A percentile compares a stretch with the other conserved stretches of the same genome.
These are phyloP conservation scores for Ilex asprella DNA, from an alignment of 257 asterid species.

Conservation along the genomic window DNA sequence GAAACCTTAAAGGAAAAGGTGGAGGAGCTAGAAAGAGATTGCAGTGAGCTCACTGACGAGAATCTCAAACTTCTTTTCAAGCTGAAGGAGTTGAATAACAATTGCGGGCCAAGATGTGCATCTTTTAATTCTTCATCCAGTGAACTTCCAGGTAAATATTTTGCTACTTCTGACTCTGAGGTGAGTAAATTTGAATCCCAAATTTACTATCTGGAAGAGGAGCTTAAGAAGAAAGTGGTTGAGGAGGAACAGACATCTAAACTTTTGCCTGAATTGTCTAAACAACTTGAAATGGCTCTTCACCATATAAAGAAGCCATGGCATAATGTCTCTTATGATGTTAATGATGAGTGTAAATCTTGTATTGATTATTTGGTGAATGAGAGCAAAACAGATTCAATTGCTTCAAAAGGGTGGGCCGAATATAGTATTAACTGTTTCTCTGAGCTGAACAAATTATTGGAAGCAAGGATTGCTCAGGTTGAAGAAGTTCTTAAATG, in stretches of 20 bases:
- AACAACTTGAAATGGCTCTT: conserved; percentile 40
- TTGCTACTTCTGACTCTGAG: conserved; percentile 42
- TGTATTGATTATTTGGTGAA: conserved; percentile 20
- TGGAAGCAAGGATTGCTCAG: conserved; percentile 45
- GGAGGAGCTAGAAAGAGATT: conserved; percentile 69
- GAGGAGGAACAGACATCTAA: conserved; percentile 23
- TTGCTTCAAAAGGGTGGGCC: conserved; percentile 14
- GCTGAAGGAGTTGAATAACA: conserved; percentile 51
- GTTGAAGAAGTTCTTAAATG: conserved; percentile 23
- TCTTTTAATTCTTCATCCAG: conserved; percentile 50
- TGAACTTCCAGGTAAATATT: conserved; percentile 24
- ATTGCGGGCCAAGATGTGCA: conserved; percentile 20
- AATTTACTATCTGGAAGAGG: conserved; percentile 19
- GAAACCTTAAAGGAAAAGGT: conserved; percentile 55
- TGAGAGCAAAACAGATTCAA: conserved; percentile 17
- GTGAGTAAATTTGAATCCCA: conserved; percentile 47
- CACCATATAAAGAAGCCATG: conserved; percentile 44
- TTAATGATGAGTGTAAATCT: conserved; percentile 16
- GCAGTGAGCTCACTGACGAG: conserved; percentile 81
- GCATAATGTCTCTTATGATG: conserved; percentile 12
- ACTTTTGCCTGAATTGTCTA: conserved; percentile 24
- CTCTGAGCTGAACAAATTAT: conserved; percentile 52
- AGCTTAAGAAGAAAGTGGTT: conserved; percentile 14
- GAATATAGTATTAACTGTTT: conserved; percentile 27
- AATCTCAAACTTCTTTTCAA: conserved; percentile 73